Evolutionary conservation across 2,329 filamentous ascomycete genomes (phyloP).

Genomic region (Hortaea werneckii): DNA sequence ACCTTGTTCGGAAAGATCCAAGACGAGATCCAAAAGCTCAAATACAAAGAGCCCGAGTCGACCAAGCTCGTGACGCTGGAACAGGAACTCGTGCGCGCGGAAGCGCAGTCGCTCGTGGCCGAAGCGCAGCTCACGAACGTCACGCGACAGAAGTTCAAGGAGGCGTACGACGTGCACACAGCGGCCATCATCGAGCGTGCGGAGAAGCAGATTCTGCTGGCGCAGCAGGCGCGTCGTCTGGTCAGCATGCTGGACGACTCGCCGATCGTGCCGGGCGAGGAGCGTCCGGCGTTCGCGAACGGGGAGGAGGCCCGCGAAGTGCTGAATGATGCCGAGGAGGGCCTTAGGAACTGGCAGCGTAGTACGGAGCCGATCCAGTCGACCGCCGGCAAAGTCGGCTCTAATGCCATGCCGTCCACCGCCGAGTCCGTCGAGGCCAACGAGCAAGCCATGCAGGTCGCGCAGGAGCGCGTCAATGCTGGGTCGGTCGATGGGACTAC

Average conservation of each 20-base stretch:
- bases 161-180: slow-evolving; percentile 83
- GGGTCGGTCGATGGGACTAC: neutral
- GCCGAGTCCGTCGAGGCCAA: slow-evolving; percentile 1
- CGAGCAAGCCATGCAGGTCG: slow-evolving; percentile 1
- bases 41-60: slow-evolving; percentile 83
- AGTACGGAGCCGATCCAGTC: slow-evolving; percentile 44
- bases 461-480: slow-evolving; percentile 1
- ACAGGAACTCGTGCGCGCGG: slow-evolving; percentile 90
- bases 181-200: slow-evolving; percentile 87
- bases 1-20: slow-evolving; percentile 46
- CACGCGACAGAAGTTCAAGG: slow-evolving; percentile 90
- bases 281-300: slow-evolving; percentile 57
- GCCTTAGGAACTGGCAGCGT: slow-evolving; percentile 65
- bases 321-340: slow-evolving; percentile 84
- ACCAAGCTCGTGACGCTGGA: slow-evolving; percentile 73
- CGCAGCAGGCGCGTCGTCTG: slow-evolving; percentile 78
- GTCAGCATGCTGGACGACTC: slow-evolving; percentile 80
- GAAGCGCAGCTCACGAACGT: slow-evolving; percentile 95
- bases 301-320: slow-evolving; percentile 65
- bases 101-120: slow-evolving; percentile 90
- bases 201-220: slow-evolving; percentile 92
- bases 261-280: slow-evolving; percentile 78
- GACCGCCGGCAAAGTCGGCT: slow-evolving; percentile 39
- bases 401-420: slow-evolving; percentile 31
- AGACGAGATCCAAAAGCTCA: slow-evolving; percentile 86